Base-by-base conservation (phyloP, 768 basidiomycete genomes). In the Russula brevipes region DNA sequence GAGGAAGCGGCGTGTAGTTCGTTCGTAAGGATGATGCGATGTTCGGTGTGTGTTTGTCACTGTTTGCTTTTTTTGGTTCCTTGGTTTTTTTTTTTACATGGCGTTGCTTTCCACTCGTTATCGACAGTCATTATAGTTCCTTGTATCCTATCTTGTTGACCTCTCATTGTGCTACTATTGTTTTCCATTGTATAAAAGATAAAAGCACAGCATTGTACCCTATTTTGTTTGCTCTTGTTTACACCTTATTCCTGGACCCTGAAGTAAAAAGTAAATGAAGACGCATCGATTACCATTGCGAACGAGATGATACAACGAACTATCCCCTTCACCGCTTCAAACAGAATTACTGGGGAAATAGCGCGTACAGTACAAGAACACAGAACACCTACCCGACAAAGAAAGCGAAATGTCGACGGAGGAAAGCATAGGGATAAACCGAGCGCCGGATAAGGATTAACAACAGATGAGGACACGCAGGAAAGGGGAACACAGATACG, bases 231-330 rank as follows among this genome's bases (percentile, higher is more conserved):
- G 45, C 24, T 11, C 4, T 52, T 36, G 35, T 52, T 49, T 4
- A 6, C 42, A 44, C 9, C 45, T 45, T 45, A 42, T 42, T 24
- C 24, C 24, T 24, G 24, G 24, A 1, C 24, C 24, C 24, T 24
- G 24, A 24, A 24, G 24, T 24, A 24, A 24, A 8, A 12, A 41
- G 38, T 24, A 53, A 49, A 24, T 24, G 24, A 60, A 36, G 14
- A 45, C 46, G 50, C 51, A 47, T 57, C 41, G 45, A 66, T 42
- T 55, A 59, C 52, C 66, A 65, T 52, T 61, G 24, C 64, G 56
- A 55, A 61, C 38, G 59, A 58, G 38, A 67, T 57, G 46, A 30
- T 67, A 61, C 56, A 66, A 47, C 45, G 54, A 44, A 44, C 57
- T 51, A 65, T 50, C 36, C 53, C 38, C 61, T 41, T 57, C 50